Conservation (phyloP, 2,329 filamentous ascomycete genomes). For the Colletotrichum australisinense region DNA sequence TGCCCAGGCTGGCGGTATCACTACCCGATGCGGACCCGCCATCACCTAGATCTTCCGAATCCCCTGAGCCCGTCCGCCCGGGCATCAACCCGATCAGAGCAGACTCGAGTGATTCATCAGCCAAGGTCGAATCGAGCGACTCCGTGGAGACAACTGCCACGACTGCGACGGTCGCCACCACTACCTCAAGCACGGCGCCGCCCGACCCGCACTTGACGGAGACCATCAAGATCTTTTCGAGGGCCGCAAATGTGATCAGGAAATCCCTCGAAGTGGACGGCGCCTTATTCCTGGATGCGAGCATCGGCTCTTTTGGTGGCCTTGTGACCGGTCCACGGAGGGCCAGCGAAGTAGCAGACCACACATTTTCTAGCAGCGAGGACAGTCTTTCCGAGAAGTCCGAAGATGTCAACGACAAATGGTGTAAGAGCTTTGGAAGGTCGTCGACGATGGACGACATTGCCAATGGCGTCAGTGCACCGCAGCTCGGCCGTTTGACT, state of each 20-base stretch:
- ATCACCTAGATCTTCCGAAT: background rate
- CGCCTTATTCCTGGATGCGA: constrained; percentile 36
- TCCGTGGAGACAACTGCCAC: constrained; percentile 29
- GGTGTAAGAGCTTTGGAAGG: constrained; percentile 51
- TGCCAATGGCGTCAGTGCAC: constrained; percentile 44
- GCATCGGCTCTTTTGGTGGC: constrained; percentile 43
- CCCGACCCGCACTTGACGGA: constrained; percentile 34
- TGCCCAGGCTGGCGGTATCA: background rate
- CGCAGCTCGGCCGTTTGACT: constrained; percentile 33
- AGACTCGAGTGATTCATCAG: background rate
- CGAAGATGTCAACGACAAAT: constrained; percentile 22
- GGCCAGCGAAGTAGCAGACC: constrained; percentile 33
- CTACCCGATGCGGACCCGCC: background rate
- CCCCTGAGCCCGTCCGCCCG: constrained; percentile 14
- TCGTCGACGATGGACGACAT: constrained; percentile 45
- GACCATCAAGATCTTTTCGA: constrained; percentile 48
- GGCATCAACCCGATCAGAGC: constrained; percentile 21
- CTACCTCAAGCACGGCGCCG: constrained; percentile 28
- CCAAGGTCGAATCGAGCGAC: constrained; percentile 29
- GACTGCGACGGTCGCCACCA: constrained; percentile 26
- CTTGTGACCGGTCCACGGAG: constrained; percentile 38
- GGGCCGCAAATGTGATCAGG: constrained; percentile 56
- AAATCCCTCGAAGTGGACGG: constrained; percentile 50
- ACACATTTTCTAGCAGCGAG: constrained; percentile 38
- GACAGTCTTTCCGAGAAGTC: constrained; percentile 32